These are phyloP conservation scores for Testicularia cyperi DNA, from an alignment of 1,284 basidiomycete species.

Conservation along the genomic window DNA sequence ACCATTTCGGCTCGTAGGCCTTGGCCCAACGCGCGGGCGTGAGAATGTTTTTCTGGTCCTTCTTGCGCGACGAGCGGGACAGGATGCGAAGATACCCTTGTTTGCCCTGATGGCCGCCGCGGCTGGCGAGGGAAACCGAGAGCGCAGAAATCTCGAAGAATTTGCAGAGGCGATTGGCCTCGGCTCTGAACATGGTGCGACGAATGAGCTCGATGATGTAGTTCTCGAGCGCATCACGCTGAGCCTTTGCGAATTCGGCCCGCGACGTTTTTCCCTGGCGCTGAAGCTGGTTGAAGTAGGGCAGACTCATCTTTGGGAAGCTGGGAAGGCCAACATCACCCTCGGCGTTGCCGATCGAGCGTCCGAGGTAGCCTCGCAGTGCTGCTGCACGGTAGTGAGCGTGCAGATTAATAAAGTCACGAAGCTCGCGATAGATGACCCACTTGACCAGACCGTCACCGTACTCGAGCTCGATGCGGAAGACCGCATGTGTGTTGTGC, in stretches of 20 bases:
- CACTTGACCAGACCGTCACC: slow-evolving; percentile 85
- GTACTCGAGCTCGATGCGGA: slow-evolving; percentile 93
- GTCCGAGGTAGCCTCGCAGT: slow-evolving; percentile 49
- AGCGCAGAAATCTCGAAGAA: slow-evolving; percentile 93
- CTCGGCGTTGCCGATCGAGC: slow-evolving; percentile 40
- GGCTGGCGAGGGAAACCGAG: slow-evolving; percentile 78
- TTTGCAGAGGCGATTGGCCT: slow-evolving; percentile 85
- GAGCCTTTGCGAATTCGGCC: slow-evolving; percentile 75
- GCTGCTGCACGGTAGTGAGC: slow-evolving; percentile 81
- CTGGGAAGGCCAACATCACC: slow-evolving; percentile 75
- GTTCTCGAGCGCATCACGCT: slow-evolving; percentile 79
- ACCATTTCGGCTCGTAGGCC: slow-evolving; percentile 80
- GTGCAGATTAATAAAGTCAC: slow-evolving; percentile 89
- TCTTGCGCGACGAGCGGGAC: slow-evolving; percentile 62
- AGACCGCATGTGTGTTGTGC: slow-evolving; percentile 76
- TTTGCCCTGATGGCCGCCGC: slow-evolving; percentile 76
- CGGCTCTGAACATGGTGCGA: slow-evolving; percentile 88
- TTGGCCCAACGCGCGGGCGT: slow-evolving; percentile 67
- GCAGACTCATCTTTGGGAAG: slow-evolving; percentile 82
- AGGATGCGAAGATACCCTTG: slow-evolving; percentile 75
- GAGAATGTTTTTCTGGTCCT: slow-evolving; percentile 62
- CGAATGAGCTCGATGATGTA: slow-evolving; percentile 83
- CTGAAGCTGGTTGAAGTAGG: slow-evolving; percentile 76
- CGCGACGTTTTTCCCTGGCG: slow-evolving; percentile 59
- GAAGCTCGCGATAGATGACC: slow-evolving; percentile 92